A percentile compares a stretch with the other conserved stretches of the same genome.
phyloP scores from a whole-genome alignment of 331 rosid species.

The Phaseolus coccineus region DNA sequence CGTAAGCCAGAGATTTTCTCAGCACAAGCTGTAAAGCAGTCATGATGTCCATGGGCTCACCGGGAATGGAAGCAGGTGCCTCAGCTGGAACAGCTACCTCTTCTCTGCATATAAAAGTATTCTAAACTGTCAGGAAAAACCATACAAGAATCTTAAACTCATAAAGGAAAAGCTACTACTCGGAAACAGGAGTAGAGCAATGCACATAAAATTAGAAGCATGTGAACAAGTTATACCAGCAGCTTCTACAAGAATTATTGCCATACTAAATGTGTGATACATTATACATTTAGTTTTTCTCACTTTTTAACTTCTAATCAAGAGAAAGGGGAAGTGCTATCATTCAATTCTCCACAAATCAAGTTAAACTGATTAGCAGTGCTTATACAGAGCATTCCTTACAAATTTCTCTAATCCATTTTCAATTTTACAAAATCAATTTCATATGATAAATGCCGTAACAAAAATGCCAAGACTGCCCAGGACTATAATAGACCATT shows the following conservation, averaged over 20 bases:
- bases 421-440: background rate
- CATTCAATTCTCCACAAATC: background rate
- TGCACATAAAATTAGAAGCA: background rate
- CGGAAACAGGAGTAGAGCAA: background rate
- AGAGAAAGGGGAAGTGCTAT: too few species aligned
- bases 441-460: background rate
- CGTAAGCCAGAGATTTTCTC: slow-evolving; percentile 71
- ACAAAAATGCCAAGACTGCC: background rate
- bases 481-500: background rate
- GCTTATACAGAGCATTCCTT: background rate
- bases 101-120: slow-evolving; percentile 37
- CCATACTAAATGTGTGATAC: background rate
- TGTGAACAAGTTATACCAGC: background rate
- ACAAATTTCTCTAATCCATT: background rate
- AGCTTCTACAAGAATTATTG: background rate
- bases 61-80: slow-evolving; percentile 44
- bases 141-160: background rate
- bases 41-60: slow-evolving; percentile 85
- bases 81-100: slow-evolving; percentile 42
- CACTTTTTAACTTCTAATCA: background rate
- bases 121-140: background rate
- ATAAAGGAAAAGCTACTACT: background rate
- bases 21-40: slow-evolving; percentile 82
- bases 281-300: background rate
- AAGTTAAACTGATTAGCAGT: background rate